Percentiles rank a stretch among this genome's conserved stretches.
Conservation (phyloP, 345 rosid genomes). For the Dovyalis caffra region DNA sequence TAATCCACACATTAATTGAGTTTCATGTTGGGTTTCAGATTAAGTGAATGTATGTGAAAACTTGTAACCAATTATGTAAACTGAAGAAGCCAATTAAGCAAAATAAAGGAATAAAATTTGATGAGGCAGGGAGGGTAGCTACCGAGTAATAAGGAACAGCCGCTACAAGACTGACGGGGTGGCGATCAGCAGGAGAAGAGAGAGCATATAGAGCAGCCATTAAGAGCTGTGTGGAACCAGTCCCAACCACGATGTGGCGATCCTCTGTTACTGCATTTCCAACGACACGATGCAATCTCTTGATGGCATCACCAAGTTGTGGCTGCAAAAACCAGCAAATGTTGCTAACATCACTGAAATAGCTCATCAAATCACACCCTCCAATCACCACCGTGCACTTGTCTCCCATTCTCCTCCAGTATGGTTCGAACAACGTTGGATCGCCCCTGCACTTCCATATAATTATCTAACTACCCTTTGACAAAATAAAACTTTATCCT, state of each 20-base stretch:
- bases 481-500: background rate
- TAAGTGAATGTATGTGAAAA: too few species aligned
- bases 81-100: background rate
- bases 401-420: conserved; percentile 67
- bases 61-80: too few species aligned
- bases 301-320: conserved; percentile 57
- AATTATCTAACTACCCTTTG: too few species aligned
- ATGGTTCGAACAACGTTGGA: conserved; percentile 72
- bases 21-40: too few species aligned
- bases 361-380: conserved; percentile 78
- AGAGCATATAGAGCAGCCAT: conserved; percentile 80
- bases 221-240: conserved; percentile 80
- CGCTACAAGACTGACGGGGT: conserved; percentile 69
- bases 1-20: too few species aligned
- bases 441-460: conserved; percentile 63
- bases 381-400: conserved; percentile 58
- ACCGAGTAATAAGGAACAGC: conserved; percentile 96
- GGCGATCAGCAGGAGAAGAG: conserved; percentile 36
- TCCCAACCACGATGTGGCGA: conserved; percentile 64
- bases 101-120: background rate
- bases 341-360: conserved; percentile 53
- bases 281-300: conserved; percentile 51
- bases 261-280: conserved; percentile 64
- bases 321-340: conserved; percentile 83
- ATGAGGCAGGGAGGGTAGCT: conserved; percentile 4